Evolutionary conservation across 1,284 basidiomycete species (phyloP), one percentile per base, ranked within the genome.

Genomic region (Sphaerobolus stellatus): DNA sequence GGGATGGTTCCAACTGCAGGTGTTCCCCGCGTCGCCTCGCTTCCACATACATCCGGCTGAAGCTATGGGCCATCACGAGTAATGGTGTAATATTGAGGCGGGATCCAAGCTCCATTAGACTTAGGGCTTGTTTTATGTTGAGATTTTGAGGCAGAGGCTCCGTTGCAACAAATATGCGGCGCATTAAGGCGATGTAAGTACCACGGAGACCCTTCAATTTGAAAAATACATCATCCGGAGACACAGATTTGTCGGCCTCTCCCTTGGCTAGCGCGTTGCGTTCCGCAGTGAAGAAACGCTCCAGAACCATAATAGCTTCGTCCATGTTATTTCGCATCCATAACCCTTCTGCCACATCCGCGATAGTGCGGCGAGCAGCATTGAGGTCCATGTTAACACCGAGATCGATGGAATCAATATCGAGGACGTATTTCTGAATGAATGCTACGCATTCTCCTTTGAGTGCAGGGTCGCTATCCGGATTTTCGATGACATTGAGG

Each of bases 361-460:
- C 14, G 16, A 54, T 38, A 22, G 43, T 54, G 20, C 8, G 30
- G 13, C 40, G 46, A 11, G 46, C 25, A 16, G 33, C 20, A 6
- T 11, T 34, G n/a, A 27, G 20, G 14, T 30, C 31, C 18, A 41
- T 14, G 5, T 18, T 11, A 6, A 36, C 9, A n/a, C 14, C 8
- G 9, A 20, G 6, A 20, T 16, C n/a, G 16, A 22, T 28, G 48
- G 47, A 59, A 27, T 49, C 60, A 51, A 18, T 57, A 59, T 44
- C 61, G 56, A 54, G 58, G 22, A 70, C 60, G 11, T 62, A 49
- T 1, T 58, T 61, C 2, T 61, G 50, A 16, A 75, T 45, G 50
- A 68, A 70, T 41, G 70, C 65, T 16, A 73, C 41, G 2, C 65
- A n/a, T 58, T 61, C 14, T 52, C 48, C 16, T 48, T 31, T 30